Base-by-base conservation (phyloP, 768 basidiomycete genomes). In the Daedalea quercina region DNA sequence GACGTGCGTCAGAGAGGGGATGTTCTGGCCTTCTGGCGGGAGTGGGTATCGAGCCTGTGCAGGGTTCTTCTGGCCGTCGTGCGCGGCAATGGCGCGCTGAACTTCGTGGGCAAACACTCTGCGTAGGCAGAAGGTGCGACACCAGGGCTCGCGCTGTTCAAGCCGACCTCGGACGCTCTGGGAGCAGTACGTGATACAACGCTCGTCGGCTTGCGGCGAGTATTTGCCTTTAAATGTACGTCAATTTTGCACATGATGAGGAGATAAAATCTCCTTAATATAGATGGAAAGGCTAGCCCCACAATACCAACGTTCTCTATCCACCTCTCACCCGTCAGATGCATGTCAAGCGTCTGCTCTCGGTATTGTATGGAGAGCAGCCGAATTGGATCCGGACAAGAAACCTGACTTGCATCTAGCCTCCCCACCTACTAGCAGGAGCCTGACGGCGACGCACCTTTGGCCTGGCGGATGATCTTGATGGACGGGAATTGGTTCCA, bases 21-120 rank as follows among this genome's bases (percentile, higher is more conserved):
- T 51, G 70, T 63, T 44, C 73, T 87, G 86, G 12, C 86, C 86
- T 60, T 87, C 85, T 9, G 73, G 69, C 2, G 86, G 86, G 20
- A 89, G 70, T 7, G 82, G 84, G 60, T 81, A 81, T 53, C 72
- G 75, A 12, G 35, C 51, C n/a, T 33, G 34, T 28, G 28, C 52
- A 42, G 55, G 28, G 6, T 4, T 11, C 6, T 4, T 40, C 45
- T 56, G 33, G 4, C 49, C 51, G 28, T 44, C 44, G 54, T 54
- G 52, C 52, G 55, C 46, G 44, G 58, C 25, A 31, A 64, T 56
- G 51, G 61, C 51, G 22, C 65, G 62, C 26, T 56, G 54, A 37
- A 72, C 67, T 53, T 72, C 70, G 55, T 70, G 68, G 44, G 56
- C 57, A 54, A 70, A 71, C 48, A 72, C 63, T 44, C 63, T 60